phyloP scores from a whole-genome alignment of 257 asterid genomes.

The Nicotiana obtusifolia region DNA sequence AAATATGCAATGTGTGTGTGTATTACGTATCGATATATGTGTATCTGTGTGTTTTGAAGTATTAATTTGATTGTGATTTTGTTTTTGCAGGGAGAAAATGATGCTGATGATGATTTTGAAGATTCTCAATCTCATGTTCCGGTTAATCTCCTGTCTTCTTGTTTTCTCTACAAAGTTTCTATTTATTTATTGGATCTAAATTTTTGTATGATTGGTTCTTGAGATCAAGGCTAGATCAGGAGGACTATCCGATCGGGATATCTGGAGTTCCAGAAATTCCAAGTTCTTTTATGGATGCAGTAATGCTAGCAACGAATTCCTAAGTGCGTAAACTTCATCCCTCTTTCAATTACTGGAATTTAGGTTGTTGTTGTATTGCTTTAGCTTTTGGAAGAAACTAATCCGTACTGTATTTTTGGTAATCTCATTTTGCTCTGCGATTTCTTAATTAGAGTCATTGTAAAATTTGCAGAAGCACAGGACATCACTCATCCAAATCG shows the following conservation, averaged over 20 bases:
- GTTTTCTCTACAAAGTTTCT: constrained; percentile 9
- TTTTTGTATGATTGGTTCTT: constrained; percentile 33
- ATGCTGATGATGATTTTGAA: constrained; percentile 24
- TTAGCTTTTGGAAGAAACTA: neutral
- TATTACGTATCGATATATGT: neutral
- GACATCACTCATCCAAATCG: constrained; percentile 51
- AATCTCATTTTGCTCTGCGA: neutral
- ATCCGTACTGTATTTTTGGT: neutral
- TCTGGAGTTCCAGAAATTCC: constrained; percentile 75
- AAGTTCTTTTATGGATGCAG: constrained; percentile 66
- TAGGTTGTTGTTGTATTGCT: neutral
- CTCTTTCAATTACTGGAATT: neutral
- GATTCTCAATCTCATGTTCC: constrained; percentile 37
- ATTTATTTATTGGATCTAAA: constrained; percentile 31
- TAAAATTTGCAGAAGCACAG: constrained; percentile 50
- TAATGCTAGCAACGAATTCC: constrained; percentile 53
- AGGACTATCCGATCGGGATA: constrained; percentile 46
- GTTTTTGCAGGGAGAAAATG: constrained; percentile 28
- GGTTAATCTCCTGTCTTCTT: constrained; percentile 20
- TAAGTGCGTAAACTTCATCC: constrained; percentile 37
- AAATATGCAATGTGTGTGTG: neutral
- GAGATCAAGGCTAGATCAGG: constrained; percentile 50
- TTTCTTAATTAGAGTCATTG: neutral
- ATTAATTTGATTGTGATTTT: neutral
- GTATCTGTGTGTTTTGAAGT: neutral